Evolutionary conservation across 495 filamentous ascomycete genomes (phyloP).

Genomic region (Penicillium cosmopolitanum): DNA sequence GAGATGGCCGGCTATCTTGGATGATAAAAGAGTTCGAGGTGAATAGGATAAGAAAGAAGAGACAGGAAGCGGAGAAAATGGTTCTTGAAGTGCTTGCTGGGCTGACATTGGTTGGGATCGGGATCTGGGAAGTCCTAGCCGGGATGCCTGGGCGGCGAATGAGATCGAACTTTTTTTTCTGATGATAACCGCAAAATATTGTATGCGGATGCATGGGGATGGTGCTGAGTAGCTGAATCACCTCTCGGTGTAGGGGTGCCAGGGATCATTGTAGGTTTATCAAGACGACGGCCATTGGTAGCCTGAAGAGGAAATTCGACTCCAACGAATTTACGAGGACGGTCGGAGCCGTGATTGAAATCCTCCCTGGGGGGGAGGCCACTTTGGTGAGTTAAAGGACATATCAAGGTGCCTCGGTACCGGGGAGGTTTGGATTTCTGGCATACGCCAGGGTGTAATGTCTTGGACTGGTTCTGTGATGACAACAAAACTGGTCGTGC

Average conservation of each 20-base stretch:
- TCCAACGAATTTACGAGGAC: constrained; percentile 79
- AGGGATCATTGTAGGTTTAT: constrained; percentile 62
- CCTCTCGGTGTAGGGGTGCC: constrained; percentile 71
- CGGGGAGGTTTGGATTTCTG: constrained; percentile 56
- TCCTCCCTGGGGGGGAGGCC: constrained; percentile 71
- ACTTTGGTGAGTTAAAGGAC: constrained; percentile 73
- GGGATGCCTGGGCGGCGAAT: constrained; percentile 69
- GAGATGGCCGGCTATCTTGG: no score
- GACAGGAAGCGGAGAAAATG: no score
- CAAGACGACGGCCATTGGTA: constrained; percentile 76
- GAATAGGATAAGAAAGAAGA: no score
- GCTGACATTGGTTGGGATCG: constrained; percentile 39
- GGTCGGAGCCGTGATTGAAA: constrained; percentile 64
- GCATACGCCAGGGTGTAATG: constrained; percentile 30
- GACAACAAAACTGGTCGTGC: constrained; percentile 79
- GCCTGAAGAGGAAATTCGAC: constrained; percentile 88
- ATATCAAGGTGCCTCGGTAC: constrained; percentile 50
- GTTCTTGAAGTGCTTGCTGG: no score
- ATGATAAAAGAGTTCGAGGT: no score
- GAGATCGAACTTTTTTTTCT: constrained; percentile 69
- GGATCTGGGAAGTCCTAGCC: constrained; percentile 51
- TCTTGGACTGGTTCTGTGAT: constrained; percentile 71
- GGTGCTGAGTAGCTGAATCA: constrained; percentile 79
- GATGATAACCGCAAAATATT: constrained; percentile 67
- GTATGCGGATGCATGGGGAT: constrained; percentile 80